phyloP scores from a whole-genome alignment of 1,284 basidiomycete species.

The Singerocomus inundabilis region DNA sequence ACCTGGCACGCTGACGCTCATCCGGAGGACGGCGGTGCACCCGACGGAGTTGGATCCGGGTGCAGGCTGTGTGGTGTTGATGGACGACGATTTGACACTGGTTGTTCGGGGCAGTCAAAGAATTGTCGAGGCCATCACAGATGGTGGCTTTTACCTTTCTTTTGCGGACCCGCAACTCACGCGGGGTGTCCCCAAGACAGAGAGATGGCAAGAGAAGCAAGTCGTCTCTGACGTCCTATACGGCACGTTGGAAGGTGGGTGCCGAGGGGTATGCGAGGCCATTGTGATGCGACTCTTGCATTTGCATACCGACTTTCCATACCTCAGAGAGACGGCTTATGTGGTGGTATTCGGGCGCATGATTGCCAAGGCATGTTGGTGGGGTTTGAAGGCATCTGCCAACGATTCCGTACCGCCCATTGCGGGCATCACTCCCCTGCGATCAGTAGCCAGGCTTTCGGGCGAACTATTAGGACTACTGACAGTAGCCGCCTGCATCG shows the following conservation, averaged over 20 bases:
- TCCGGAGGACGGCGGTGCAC: slow-evolving; percentile 8
- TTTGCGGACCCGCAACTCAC: not conserved
- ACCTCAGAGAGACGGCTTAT: slow-evolving; percentile 7
- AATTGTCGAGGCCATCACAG: slow-evolving; percentile 18
- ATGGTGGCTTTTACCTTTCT: slow-evolving; percentile 22
- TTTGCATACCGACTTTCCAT: slow-evolving; percentile 6
- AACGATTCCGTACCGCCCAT: not conserved
- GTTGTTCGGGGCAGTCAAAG: slow-evolving; percentile 20
- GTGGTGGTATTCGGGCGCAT: slow-evolving; percentile 8
- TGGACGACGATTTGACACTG: slow-evolving; percentile 18
- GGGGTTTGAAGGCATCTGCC: slow-evolving; percentile 8
- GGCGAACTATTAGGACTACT: slow-evolving; percentile 18
- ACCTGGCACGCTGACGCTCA: slow-evolving; percentile 16
- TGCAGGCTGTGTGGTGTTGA: slow-evolving; percentile 17
- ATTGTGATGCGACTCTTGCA: slow-evolving; percentile 16
- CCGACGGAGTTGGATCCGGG: slow-evolving; percentile 9
- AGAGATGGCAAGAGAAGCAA: slow-evolving; percentile 15
- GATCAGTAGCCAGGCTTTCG: slow-evolving; percentile 9
- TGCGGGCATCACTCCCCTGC: slow-evolving; percentile 2
- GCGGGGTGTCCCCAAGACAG: not conserved
- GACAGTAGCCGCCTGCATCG: slow-evolving; percentile 3
- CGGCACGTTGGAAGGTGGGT: slow-evolving; percentile 19
- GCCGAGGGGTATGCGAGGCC: slow-evolving; percentile 17
- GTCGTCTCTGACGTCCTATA: slow-evolving; percentile 10
- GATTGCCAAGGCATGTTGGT: slow-evolving; percentile 11